phyloP scores from a whole-genome alignment of 805 yeast species.

The Starmerella cellae region DNA sequence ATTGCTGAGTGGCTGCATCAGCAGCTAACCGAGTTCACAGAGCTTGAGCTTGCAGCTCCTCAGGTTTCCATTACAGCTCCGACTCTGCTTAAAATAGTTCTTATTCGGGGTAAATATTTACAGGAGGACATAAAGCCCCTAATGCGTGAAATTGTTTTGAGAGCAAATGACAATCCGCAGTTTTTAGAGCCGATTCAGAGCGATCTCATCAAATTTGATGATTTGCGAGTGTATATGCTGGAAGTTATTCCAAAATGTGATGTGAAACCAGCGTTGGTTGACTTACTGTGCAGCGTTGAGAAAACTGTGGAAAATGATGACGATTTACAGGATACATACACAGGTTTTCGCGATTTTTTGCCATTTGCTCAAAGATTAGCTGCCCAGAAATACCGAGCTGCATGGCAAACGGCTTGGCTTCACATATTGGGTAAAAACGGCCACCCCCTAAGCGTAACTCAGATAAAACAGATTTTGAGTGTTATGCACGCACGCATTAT shows the following conservation, averaged over 20 bases:
- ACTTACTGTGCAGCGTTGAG: slow-evolving; percentile 10
- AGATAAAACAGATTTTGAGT: slow-evolving; percentile 55
- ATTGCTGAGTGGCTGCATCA: slow-evolving; percentile 31
- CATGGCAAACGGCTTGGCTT: slow-evolving; percentile 61
- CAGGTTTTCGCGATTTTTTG: background rate
- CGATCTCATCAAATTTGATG: slow-evolving; percentile 42
- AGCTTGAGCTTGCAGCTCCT: background rate
- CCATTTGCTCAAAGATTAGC: slow-evolving; percentile 8
- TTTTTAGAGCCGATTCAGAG: slow-evolving; percentile 5
- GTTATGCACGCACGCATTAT: slow-evolving; percentile 73
- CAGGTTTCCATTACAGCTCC: slow-evolving; percentile 33
- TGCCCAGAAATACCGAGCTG: slow-evolving; percentile 20
- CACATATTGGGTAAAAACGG: slow-evolving; percentile 37
- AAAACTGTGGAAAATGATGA: slow-evolving; percentile 8
- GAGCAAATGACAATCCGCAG: slow-evolving; percentile 31
- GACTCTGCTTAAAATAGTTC: slow-evolving; percentile 40
- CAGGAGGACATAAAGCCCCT: slow-evolving; percentile 36
- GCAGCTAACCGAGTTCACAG: slow-evolving; percentile 14
- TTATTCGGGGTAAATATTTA: slow-evolving; percentile 40
- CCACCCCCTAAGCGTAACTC: slow-evolving; percentile 33
- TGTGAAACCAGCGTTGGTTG: background rate
- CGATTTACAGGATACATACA: slow-evolving; percentile 7
- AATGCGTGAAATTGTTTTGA: slow-evolving; percentile 28
- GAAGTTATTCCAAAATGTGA: background rate
- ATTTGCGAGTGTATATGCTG: slow-evolving; percentile 40